Percentiles rank a stretch among this genome's conserved stretches.
These are phyloP conservation scores for Ichthyophthirius multifiliis DNA, from an alignment of 169 alveolate species.

Conservation along the genomic window DNA sequence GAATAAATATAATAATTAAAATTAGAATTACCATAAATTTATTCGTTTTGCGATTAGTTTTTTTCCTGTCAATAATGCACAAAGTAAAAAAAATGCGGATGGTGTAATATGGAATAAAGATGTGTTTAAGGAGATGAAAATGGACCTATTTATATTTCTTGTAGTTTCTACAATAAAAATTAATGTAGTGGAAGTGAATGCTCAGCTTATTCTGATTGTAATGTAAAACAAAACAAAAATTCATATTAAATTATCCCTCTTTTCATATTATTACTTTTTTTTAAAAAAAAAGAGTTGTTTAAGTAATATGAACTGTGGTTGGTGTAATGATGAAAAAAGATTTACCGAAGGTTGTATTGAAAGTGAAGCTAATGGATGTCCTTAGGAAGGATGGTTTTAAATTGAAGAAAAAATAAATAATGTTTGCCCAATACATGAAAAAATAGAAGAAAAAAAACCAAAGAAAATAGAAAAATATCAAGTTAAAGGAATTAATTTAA, in stretches of 20 bases:
- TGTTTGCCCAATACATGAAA: neutral
- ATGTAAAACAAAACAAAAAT: neutral
- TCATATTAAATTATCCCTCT: neutral
- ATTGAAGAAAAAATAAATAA: neutral
- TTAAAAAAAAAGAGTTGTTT: neutral
- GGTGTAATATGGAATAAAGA: conserved; percentile 15
- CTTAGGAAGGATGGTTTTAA: conserved; percentile 3
- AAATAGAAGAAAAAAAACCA: neutral
- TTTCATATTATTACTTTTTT: neutral
- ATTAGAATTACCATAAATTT: neutral
- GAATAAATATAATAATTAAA: neutral
- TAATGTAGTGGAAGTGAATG: neutral
- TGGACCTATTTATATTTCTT: neutral
- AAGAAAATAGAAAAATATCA: neutral
- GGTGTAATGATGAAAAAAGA: conserved; percentile 7
- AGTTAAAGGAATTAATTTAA: neutral
- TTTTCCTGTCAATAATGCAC: neutral
- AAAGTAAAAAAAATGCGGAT: neutral
- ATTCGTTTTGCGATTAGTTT: neutral
- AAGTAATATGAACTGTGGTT: neutral
- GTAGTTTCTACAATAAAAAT: neutral
- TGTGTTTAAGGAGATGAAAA: conserved; percentile 5
- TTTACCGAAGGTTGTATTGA: neutral
- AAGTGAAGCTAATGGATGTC: conserved; percentile 1
- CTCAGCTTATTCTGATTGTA: neutral